These are phyloP conservation scores for Pseudocercospora vitis DNA, from an alignment of 2,329 filamentous ascomycete genomes.

Conservation along the genomic window DNA sequence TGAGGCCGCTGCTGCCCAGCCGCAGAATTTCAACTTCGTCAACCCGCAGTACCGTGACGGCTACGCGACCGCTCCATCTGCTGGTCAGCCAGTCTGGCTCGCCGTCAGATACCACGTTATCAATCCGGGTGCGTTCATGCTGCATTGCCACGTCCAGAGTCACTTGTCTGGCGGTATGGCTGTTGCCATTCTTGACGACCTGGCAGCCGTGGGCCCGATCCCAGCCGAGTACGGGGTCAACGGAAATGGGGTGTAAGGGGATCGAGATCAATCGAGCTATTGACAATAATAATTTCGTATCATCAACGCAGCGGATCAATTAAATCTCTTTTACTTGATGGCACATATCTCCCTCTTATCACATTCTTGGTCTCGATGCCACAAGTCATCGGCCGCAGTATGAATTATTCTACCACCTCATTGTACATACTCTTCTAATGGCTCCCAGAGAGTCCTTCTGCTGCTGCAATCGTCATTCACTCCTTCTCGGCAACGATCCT, in stretches of 20 bases:
- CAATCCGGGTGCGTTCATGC: slow-evolving; percentile 50
- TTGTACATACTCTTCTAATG: slow-evolving; percentile 2
- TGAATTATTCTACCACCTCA: not conserved
- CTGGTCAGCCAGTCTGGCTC: slow-evolving; percentile 40
- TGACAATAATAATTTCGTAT: slow-evolving; percentile 1
- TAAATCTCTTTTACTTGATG: not conserved
- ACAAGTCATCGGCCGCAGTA: too few species aligned
- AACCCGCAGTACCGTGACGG: slow-evolving; percentile 57
- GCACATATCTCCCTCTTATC: slow-evolving; percentile 1
- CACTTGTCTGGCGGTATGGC: slow-evolving; percentile 53
- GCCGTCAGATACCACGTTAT: slow-evolving; percentile 48
- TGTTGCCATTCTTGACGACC: slow-evolving; percentile 48
- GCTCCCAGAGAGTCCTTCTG: slow-evolving; percentile 1
- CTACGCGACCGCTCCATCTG: slow-evolving; percentile 31
- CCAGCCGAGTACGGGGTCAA: slow-evolving; percentile 26
- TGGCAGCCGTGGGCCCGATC: slow-evolving; percentile 21
- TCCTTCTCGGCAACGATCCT: too few species aligned
- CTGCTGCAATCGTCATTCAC: too few species aligned
- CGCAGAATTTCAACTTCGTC: slow-evolving; percentile 57
- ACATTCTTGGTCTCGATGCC: not conserved
- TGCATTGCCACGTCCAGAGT: slow-evolving; percentile 54
- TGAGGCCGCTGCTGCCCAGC: slow-evolving; percentile 50
- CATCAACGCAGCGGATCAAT: slow-evolving; percentile 1
- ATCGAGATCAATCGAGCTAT: not conserved
- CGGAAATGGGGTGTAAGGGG: slow-evolving; percentile 8